Evolutionary conservation across 768 basidiomycete genomes (phyloP).

Genomic region (Melanogaster broomeanus): DNA sequence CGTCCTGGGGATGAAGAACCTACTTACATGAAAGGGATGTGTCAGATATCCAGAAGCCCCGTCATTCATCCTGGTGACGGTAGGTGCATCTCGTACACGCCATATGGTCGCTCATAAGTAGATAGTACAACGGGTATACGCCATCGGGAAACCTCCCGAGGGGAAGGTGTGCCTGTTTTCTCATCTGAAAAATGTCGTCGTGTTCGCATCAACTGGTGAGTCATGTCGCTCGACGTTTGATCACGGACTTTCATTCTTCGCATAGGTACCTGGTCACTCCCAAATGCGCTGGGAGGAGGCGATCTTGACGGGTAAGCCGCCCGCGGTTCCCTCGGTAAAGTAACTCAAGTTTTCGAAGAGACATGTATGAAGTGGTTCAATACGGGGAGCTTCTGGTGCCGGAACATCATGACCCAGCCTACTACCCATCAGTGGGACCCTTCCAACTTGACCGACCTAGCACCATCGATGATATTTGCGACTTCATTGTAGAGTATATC

Average conservation of each 20-base stretch:
- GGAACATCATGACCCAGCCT: constrained; percentile 50
- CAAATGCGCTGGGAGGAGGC: constrained; percentile 72
- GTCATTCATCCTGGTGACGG: constrained; percentile 78
- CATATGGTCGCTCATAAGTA: constrained; percentile 3
- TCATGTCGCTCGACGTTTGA: background rate
- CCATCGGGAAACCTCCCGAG: constrained; percentile 68
- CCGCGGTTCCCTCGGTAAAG: background rate
- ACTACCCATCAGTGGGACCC: constrained; percentile 44
- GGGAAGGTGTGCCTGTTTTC: constrained; percentile 57
- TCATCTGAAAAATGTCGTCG: constrained; percentile 68
- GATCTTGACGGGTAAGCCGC: constrained; percentile 73
- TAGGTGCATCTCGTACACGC: constrained; percentile 22
- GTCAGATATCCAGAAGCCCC: constrained; percentile 70
- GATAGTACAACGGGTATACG: constrained; percentile 67
- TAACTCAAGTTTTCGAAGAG: constrained; percentile 39
- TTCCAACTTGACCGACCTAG: constrained; percentile 46
- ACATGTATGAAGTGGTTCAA: constrained; percentile 63
- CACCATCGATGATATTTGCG: constrained; percentile 68
- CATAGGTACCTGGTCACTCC: constrained; percentile 59
- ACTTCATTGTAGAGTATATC: constrained; percentile 85
- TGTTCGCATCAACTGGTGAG: constrained; percentile 64
- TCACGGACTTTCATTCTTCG: background rate
- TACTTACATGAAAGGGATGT: constrained; percentile 58
- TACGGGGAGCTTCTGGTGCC: constrained; percentile 57
- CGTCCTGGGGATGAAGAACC: constrained; percentile 49